Conservation (phyloP, 2,329 filamentous ascomycete species). For the Kalmusia sp. region DNA sequence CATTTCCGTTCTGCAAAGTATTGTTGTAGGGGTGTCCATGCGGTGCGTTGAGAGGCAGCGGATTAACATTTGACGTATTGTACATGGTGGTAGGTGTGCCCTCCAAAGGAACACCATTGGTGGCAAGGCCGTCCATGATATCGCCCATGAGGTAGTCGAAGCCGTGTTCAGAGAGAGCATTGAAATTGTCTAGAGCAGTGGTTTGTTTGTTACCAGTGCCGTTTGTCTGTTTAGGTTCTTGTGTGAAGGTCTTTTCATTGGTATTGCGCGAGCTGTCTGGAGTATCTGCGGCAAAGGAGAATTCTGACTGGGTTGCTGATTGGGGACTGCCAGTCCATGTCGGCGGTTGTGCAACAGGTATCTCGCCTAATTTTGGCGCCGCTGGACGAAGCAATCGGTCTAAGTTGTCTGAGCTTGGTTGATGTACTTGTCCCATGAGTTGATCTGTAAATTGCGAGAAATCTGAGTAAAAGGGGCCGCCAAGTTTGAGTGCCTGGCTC, state of each 20-base stretch:
- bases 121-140: slow-evolving; percentile 29
- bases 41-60: too few species aligned
- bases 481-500: slow-evolving; percentile 32
- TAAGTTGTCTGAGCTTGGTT: slow-evolving; percentile 30
- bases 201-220: neutral
- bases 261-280: neutral
- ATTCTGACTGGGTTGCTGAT: neutral
- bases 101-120: slow-evolving; percentile 10
- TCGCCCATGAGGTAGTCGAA: slow-evolving; percentile 38
- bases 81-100: neutral
- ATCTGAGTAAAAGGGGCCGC: slow-evolving; percentile 23
- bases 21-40: slow-evolving; percentile 1
- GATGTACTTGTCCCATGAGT: slow-evolving; percentile 17
- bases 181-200: slow-evolving; percentile 17
- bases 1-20: neutral
- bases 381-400: slow-evolving; percentile 39
- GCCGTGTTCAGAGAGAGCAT: slow-evolving; percentile 27
- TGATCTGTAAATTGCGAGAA: slow-evolving; percentile 19
- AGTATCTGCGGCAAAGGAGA: slow-evolving; percentile 5
- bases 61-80: neutral
- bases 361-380: slow-evolving; percentile 37
- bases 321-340: slow-evolving; percentile 31
- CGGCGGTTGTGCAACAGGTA: slow-evolving; percentile 20
- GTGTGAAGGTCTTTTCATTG: neutral
- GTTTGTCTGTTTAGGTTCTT: neutral